Evolutionary conservation across 495 filamentous ascomycete genomes (phyloP).

Genomic region (Stereocaulon alpinum): DNA sequence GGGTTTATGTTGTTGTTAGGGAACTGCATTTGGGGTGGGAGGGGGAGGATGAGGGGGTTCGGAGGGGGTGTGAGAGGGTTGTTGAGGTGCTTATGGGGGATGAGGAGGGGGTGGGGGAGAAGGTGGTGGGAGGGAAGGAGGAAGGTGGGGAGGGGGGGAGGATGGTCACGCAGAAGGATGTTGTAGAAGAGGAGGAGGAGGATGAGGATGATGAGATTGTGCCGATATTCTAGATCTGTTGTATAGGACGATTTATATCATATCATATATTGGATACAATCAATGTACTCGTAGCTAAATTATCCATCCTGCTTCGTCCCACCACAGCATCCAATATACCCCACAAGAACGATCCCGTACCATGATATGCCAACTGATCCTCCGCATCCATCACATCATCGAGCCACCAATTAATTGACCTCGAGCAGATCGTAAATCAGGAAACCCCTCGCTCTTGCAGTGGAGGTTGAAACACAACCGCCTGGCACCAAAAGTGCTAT

Average conservation of each 20-base stretch:
- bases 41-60: constrained; percentile 68
- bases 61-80: constrained; percentile 75
- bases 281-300: no score
- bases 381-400: not conserved
- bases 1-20: constrained; percentile 79
- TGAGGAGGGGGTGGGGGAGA: constrained; percentile 29
- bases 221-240: constrained; percentile 13
- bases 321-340: no score
- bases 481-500: no score
- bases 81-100: constrained; percentile 90
- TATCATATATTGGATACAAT: not conserved
- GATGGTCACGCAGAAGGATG: constrained; percentile 7
- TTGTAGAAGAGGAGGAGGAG: constrained; percentile 7
- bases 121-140: not conserved
- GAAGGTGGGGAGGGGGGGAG: constrained; percentile 2
- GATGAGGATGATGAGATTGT: constrained; percentile 23
- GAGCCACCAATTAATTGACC: no score
- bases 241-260: not conserved
- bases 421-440: no score
- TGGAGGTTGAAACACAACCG: no score
- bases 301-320: no score
- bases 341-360: no score
- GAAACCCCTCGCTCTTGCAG: no score
- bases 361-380: no score
- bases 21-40: constrained; percentile 74